Conservation (phyloP, 2,329 filamentous ascomycete genomes). For the Penicillium verrucosum region DNA sequence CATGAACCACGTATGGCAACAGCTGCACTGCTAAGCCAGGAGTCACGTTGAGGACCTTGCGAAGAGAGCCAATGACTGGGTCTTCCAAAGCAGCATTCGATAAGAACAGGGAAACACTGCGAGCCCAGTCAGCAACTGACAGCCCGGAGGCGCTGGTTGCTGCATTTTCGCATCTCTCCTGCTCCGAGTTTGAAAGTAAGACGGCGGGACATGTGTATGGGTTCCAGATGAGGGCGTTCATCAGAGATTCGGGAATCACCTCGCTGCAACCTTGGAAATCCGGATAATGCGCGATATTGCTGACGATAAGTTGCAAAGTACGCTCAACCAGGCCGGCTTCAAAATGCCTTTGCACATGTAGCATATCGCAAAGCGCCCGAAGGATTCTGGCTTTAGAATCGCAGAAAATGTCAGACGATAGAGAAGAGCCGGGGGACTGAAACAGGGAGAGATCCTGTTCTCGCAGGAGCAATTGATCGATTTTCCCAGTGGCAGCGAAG, state of each 20-base stretch:
- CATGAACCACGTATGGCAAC: constrained; percentile 81
- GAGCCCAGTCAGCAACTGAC: constrained; percentile 34
- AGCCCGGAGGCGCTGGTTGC: constrained; percentile 21
- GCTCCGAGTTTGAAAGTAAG: constrained; percentile 19
- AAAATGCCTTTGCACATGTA: constrained; percentile 55
- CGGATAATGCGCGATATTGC: constrained; percentile 28
- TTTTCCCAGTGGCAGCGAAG: constrained; percentile 70
- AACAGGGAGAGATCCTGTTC: constrained; percentile 37
- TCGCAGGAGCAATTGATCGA: constrained; percentile 49
- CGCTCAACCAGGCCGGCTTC: constrained; percentile 44
- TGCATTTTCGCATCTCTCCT: constrained; percentile 12
- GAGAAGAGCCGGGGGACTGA: constrained; percentile 6
- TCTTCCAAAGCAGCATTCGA: constrained; percentile 59
- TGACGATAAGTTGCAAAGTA: constrained; percentile 45
- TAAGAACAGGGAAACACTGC: constrained; percentile 47
- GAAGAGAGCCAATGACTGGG: constrained; percentile 66
- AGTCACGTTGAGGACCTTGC: constrained; percentile 63
- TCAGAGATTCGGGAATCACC: constrained; percentile 36
- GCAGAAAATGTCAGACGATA: constrained; percentile 16
- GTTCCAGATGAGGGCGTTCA: constrained; percentile 43
- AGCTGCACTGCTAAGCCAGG: constrained; percentile 68
- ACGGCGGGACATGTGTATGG: constrained; percentile 41
- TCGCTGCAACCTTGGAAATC: constrained; percentile 36
- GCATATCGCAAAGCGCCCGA: constrained; percentile 59
- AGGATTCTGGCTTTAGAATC: constrained; percentile 63